Conservation (phyloP, 805 yeast genomes). For the Starmerella bombi region DNA sequence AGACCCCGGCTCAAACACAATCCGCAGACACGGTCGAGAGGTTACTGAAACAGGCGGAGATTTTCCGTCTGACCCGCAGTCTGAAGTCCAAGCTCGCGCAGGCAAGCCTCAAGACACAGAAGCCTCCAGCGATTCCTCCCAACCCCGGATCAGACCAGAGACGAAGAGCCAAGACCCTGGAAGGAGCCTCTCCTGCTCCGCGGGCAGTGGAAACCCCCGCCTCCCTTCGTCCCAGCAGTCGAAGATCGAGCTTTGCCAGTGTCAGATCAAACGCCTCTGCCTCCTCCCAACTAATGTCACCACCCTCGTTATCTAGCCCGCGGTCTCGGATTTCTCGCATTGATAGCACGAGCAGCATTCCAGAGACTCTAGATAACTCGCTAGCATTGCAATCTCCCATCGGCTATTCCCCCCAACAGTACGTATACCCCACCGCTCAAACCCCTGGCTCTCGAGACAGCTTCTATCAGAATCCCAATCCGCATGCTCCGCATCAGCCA, state of each 20-base stretch:
- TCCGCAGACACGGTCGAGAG: conserved; percentile 26
- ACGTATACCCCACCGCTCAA: not conserved
- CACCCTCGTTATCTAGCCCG: conserved; percentile 6
- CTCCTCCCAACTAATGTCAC: conserved; percentile 1
- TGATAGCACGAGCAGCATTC: conserved; percentile 8
- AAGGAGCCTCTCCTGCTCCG: conserved; percentile 17
- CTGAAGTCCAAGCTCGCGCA: conserved; percentile 32
- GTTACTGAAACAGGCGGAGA: conserved; percentile 32
- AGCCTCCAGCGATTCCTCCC: conserved; percentile 4
- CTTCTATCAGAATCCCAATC: not conserved
- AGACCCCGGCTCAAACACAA: not conserved
- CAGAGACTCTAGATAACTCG: not conserved
- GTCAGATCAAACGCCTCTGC: conserved; percentile 1
- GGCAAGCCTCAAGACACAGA: conserved; percentile 31
- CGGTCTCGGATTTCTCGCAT: conserved; percentile 11
- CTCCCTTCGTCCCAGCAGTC: not conserved
- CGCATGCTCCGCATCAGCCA: not conserved
- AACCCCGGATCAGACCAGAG: conserved; percentile 2
- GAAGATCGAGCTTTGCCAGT: conserved; percentile 10
- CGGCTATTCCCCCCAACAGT: not conserved
- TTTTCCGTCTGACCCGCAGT: conserved; percentile 31
- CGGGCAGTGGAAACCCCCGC: conserved; percentile 6
- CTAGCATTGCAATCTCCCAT: not conserved
- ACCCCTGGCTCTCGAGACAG: not conserved
- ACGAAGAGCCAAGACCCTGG: conserved; percentile 21